phyloP scores from a whole-genome alignment of 495 filamentous ascomycete genomes.

The Penicillium crystallinum region DNA sequence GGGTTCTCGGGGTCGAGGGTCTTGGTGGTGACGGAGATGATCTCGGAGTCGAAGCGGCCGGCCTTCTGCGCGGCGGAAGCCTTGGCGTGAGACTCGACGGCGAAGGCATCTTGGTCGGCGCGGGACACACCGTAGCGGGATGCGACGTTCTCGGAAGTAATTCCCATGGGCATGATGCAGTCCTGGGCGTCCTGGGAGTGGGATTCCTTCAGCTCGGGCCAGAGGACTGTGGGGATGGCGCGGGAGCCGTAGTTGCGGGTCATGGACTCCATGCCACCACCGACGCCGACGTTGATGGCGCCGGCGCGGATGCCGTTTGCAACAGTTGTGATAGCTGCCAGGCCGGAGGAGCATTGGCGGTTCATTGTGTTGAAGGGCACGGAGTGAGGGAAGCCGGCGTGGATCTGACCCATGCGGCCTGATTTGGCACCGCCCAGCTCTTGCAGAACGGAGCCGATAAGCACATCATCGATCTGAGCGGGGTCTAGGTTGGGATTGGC shows the following conservation, averaged over 20 bases:
- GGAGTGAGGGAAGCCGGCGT: constrained; percentile 67
- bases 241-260: constrained; percentile 77
- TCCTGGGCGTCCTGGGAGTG: constrained; percentile 65
- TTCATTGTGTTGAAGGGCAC: constrained; percentile 83
- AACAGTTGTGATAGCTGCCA: constrained; percentile 67
- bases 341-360: constrained; percentile 73
- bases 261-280: constrained; percentile 92
- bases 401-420: constrained; percentile 82
- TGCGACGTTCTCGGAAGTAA: constrained; percentile 90
- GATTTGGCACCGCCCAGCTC: constrained; percentile 90
- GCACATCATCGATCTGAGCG: constrained; percentile 67
- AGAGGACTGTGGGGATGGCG: constrained; percentile 79
- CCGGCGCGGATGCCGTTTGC: constrained; percentile 67
- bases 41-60: constrained; percentile 72
- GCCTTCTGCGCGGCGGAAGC: constrained; percentile 62
- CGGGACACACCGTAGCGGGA: constrained; percentile 67
- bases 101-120: constrained; percentile 77
- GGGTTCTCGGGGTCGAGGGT: constrained; percentile 53
- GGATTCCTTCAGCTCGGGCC: constrained; percentile 63
- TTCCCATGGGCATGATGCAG: constrained; percentile 90
- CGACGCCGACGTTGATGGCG: constrained; percentile 73
- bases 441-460: constrained; percentile 80
- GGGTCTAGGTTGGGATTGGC: constrained; percentile 72
- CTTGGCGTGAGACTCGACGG: constrained; percentile 64
- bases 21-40: constrained; percentile 65